Conservation (phyloP, 345 rosid genomes). For the Hypericum androsaemum region DNA sequence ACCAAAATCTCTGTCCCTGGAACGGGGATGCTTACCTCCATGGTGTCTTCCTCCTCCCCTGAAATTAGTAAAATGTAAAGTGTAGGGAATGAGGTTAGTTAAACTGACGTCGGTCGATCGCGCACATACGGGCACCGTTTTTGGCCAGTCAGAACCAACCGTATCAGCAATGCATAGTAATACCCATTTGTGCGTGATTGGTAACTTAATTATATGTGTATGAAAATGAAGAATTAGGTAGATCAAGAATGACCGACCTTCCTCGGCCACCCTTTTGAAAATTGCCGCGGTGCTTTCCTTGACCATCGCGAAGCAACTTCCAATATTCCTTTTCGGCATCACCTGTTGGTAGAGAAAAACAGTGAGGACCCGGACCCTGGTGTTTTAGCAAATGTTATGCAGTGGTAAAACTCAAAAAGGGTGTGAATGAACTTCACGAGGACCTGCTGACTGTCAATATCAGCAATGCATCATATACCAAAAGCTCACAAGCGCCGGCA, state of each 20-base stretch:
- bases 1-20: slow-evolving; percentile 40
- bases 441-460: too few species aligned
- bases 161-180: not conserved
- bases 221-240: not conserved
- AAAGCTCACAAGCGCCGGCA: too few species aligned
- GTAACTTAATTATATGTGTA: not conserved
- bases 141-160: too few species aligned
- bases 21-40: slow-evolving; percentile 48
- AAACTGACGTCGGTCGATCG: not conserved
- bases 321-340: slow-evolving; percentile 84
- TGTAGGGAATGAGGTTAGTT: not conserved
- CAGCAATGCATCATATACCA: too few species aligned
- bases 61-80: slow-evolving; percentile 1
- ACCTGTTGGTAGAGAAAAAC: slow-evolving; percentile 29
- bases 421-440: too few species aligned
- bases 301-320: slow-evolving; percentile 46
- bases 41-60: slow-evolving; percentile 71
- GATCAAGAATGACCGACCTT: slow-evolving; percentile 39
- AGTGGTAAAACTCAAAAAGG: too few species aligned
- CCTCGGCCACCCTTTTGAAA: slow-evolving; percentile 39
- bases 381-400: not conserved
- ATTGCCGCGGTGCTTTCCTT: slow-evolving; percentile 37
- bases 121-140: not conserved
- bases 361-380: not conserved
- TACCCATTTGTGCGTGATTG: not conserved